A percentile compares a stretch with the other conserved stretches of the same genome.
Evolutionary conservation across 495 filamentous ascomycete species (phyloP).

Genomic region (Aspergillus sclerotiicarbonarius): DNA sequence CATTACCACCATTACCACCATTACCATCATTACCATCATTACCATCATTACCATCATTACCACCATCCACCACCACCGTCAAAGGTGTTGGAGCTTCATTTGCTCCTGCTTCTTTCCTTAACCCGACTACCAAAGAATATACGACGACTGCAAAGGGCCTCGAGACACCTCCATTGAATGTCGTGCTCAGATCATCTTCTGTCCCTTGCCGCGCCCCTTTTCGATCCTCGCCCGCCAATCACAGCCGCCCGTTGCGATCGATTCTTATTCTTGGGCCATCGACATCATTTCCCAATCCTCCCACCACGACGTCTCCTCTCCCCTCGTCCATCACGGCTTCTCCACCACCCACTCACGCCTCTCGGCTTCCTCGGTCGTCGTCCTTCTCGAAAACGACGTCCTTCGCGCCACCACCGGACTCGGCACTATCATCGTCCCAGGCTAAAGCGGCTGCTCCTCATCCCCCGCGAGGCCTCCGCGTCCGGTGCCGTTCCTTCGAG

Average conservation of each 20-base stretch:
- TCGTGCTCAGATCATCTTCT: constrained; percentile 22
- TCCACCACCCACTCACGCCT: constrained; percentile 11
- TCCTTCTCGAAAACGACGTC: constrained; percentile 34
- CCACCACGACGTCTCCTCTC: constrained; percentile 3
- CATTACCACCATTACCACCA: too few relatives aligned
- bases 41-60: too few relatives aligned
- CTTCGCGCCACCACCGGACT: constrained; percentile 22
- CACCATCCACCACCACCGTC: too few relatives aligned
- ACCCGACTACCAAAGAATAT: background rate
- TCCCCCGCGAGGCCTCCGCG: constrained; percentile 20
- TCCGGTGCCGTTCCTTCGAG: constrained; percentile 27
- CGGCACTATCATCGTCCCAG: constrained; percentile 32
- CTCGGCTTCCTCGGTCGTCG: constrained; percentile 11
- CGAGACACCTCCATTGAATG: constrained; percentile 13
- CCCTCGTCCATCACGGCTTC: constrained; percentile 16
- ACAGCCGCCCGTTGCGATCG: constrained; percentile 16
- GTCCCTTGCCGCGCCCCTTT: constrained; percentile 30
- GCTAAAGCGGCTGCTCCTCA: constrained; percentile 26
- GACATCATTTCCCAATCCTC: constrained; percentile 11
- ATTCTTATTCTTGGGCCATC: constrained; percentile 17
- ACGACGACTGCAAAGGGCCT: background rate
- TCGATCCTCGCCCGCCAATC: constrained; percentile 22
- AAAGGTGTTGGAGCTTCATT: too few relatives aligned
- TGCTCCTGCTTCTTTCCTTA: background rate
- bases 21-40: too few relatives aligned